Conservation (phyloP, 768 basidiomycete species). For the Auriscalpium microsporum region DNA sequence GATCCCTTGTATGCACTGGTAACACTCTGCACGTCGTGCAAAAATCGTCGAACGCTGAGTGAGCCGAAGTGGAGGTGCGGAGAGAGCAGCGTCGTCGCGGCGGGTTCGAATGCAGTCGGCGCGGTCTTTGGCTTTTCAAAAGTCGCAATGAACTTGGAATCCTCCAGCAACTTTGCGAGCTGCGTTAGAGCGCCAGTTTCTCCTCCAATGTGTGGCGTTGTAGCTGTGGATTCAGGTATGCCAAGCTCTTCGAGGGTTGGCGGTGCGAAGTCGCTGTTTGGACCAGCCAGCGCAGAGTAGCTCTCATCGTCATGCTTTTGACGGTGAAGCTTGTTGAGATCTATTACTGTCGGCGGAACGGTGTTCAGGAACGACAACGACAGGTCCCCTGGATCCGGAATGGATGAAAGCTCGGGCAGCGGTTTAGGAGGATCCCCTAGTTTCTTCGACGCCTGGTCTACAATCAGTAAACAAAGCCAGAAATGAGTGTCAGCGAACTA, state of each 20-base stretch:
- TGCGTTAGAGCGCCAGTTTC: constrained; percentile 20
- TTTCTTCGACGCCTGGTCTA: neutral
- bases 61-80: constrained; percentile 17
- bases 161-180: constrained; percentile 14
- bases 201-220: constrained; percentile 24
- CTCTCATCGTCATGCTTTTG: neutral
- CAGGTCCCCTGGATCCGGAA: constrained; percentile 1
- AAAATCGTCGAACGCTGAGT: constrained; percentile 16
- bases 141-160: constrained; percentile 5
- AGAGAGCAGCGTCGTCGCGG: constrained; percentile 14
- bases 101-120: constrained; percentile 17
- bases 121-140: constrained; percentile 14
- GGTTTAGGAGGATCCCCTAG: neutral
- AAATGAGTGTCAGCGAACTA: neutral
- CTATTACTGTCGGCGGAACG: neutral
- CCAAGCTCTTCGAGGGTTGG: constrained; percentile 11
- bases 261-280: constrained; percentile 20
- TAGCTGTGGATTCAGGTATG: constrained; percentile 9
- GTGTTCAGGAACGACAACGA: neutral
- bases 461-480: neutral
- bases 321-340: neutral
- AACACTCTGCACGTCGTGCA: constrained; percentile 3
- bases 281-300: constrained; percentile 6
- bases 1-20: neutral
- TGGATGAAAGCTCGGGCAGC: neutral